Base-by-base conservation (phyloP, 1,139 yeast genomes). In the Taphrina sp. region DNA sequence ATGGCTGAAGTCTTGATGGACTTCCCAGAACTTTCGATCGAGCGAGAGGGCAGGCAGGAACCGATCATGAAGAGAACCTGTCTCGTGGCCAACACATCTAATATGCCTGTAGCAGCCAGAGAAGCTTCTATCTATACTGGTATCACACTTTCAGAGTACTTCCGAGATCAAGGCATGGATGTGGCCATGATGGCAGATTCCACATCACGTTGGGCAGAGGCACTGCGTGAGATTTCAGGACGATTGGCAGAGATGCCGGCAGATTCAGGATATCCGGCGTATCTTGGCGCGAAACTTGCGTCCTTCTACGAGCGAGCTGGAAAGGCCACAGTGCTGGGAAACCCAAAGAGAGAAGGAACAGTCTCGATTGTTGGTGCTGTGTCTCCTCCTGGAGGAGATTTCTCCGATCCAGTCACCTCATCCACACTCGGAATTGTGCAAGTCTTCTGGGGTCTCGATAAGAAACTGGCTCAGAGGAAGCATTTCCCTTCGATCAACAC, bases 181-280 rank as follows among this genome's bases (percentile, higher is more conserved):
- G 97, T 92, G 62, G 83, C 97, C 42, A 92, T 92, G 97, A 92
- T 92, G 85, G 99, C 99, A 60, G 99, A 92, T 73, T 92, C 98
- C 5, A 90, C 97, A 34, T 90, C 97, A 43, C 92, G 99, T 80
- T 92, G 99, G 99, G 99, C 99, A 47, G 99, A 92, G 76, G 99
- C 99, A 60, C 80, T 92, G 71, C 89, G 99, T 83, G 99, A 92
- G 80, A 84, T 92, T 72, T 90, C 97, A 56, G 99, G 99, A 81
- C 95, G 99, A 80, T 79, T 92, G 72, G 98, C 98, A 74, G 99
- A 94, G 78, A 92, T 92, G 99, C 99, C 99, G 70, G 99, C 99
- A 61, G 99, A 92, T 76, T 98, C 94, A 78, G 99, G 99, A 79
- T 92, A 90, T 94, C 99, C 99, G 62, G 99, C 99, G 59, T 92